These are phyloP conservation scores for Gliomastix tumulicola DNA, from an alignment of 2,329 filamentous ascomycete species.

Conservation along the genomic window DNA sequence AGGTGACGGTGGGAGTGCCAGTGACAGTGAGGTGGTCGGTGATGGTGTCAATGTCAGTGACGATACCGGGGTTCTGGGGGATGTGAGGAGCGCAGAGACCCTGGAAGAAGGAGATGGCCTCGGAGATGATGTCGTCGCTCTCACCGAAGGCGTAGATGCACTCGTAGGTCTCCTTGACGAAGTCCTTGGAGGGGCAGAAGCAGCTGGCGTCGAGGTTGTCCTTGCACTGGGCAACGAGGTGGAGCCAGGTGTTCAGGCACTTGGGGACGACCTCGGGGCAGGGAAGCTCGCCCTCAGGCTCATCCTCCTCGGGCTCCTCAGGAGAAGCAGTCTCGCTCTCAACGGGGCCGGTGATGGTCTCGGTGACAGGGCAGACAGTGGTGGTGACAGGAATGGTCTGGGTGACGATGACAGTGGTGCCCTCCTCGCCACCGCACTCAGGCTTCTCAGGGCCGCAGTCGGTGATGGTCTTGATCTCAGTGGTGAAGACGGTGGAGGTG, in stretches of 20 bases:
- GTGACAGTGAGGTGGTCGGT: constrained; percentile 53
- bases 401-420: constrained; percentile 39
- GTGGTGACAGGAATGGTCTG: constrained; percentile 50
- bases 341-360: constrained; percentile 27
- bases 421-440: constrained; percentile 32
- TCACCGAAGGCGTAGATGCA: constrained; percentile 75
- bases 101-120: constrained; percentile 77
- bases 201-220: constrained; percentile 78
- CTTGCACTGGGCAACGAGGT: constrained; percentile 59
- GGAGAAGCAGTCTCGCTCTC: constrained; percentile 5
- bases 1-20: constrained; percentile 40
- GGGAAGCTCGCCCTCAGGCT: constrained; percentile 31
- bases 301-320: constrained; percentile 7
- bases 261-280: constrained; percentile 71
- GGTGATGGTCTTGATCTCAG: constrained; percentile 40
- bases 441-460: constrained; percentile 36
- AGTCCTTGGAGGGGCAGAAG: constrained; percentile 76
- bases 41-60: constrained; percentile 63
- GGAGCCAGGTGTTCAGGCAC: constrained; percentile 89
- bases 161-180: constrained; percentile 71
- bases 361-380: constrained; percentile 55
- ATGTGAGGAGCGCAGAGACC: constrained; percentile 80
- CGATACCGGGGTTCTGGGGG: constrained; percentile 73
- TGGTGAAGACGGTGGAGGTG: constrained; percentile 44
- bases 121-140: constrained; percentile 56